Evolutionary conservation across 164 flowering plant genomes (phyloP), one percentile per base, ranked within the genome.

Genomic region (Liriodendron chinense): DNA sequence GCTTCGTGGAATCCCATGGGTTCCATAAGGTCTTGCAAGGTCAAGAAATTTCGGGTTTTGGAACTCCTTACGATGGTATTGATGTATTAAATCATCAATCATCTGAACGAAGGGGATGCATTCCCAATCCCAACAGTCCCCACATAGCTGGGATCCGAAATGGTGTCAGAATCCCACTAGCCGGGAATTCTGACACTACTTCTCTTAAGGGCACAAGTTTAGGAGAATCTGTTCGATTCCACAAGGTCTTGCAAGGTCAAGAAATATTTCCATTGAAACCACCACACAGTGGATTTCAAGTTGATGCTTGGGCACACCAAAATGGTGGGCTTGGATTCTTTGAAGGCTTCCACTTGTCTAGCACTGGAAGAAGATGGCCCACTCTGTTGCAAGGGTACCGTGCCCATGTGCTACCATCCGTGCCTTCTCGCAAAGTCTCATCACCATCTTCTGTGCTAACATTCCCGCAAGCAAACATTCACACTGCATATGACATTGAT

Each of bases 11-110:
- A 82, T 85, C 97, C 47, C 79, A 77, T 57, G 84, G 97, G 78
- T 94, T 91, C 96, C 96, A 87, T 84, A 92, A 90, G 98, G 99
- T 96, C 98, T 96, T 96, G 98, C 99, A 96, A 94, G 99, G 99
- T 96, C 98, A 96, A 93, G 98, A 94, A 96, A 92, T 87, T 71
- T 80, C 81, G 59, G 84, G 92, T 81, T 86, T 85, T 81, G 76
- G 64, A 68, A 65, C 85, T 70, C 80, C 81, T 50, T 86, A 74
- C 73, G 82, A 82, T 77, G 83, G 84, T 74, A 56, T 64, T 79
- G 87, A 81, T 75, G 22, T 68, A 53, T 86, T 73, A 71, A 86
- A 83, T 81, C 83, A 77, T 72, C 86, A 71, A 48, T 81, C 82
- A 34, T 72, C 88, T 61, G 90, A 85, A 63, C 64, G 68, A 24